These are phyloP conservation scores for Helminthosporium solani DNA, from an alignment of 2,329 filamentous ascomycete species.

Conservation along the genomic window DNA sequence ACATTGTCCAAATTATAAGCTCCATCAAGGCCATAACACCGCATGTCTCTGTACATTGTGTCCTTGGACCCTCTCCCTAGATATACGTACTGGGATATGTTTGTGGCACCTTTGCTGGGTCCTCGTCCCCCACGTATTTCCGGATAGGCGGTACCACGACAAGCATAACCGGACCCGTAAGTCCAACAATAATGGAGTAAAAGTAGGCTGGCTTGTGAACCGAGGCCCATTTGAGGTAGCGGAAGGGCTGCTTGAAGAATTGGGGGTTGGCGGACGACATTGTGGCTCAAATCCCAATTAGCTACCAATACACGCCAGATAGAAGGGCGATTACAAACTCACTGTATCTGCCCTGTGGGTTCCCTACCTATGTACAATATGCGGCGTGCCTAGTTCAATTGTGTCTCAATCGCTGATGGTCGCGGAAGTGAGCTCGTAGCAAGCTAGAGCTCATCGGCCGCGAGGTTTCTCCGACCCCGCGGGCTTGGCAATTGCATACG, in stretches of 20 bases:
- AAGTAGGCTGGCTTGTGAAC: conserved; percentile 90
- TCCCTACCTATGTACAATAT: too few relatives aligned
- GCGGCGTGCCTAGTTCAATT: too few relatives aligned
- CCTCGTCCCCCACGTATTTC: conserved; percentile 68
- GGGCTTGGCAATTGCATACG: conserved; percentile 43
- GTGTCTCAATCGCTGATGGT: conserved; percentile 13
- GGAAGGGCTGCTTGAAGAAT: conserved; percentile 82
- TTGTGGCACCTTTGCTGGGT: conserved; percentile 68
- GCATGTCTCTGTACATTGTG: too few relatives aligned
- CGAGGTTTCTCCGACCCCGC: conserved; percentile 25
- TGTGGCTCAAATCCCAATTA: conserved; percentile 23
- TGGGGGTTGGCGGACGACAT: conserved; percentile 61
- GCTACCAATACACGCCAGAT: neutral
- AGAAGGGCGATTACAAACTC: neutral
- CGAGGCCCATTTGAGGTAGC: conserved; percentile 84
- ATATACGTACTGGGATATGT: conserved; percentile 83
- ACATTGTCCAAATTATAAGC: neutral
- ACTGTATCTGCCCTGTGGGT: conserved; percentile 3
- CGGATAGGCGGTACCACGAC: conserved; percentile 73
- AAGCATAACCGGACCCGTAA: conserved; percentile 69
- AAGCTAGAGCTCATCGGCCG: conserved; percentile 16
- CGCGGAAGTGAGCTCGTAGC: conserved; percentile 11
- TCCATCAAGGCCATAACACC: too few relatives aligned
- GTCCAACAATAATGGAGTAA: conserved; percentile 77
- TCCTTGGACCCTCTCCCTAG: neutral